Evolutionary conservation across 495 filamentous ascomycete genomes (phyloP).

Genomic region (Neurospora sp.): DNA sequence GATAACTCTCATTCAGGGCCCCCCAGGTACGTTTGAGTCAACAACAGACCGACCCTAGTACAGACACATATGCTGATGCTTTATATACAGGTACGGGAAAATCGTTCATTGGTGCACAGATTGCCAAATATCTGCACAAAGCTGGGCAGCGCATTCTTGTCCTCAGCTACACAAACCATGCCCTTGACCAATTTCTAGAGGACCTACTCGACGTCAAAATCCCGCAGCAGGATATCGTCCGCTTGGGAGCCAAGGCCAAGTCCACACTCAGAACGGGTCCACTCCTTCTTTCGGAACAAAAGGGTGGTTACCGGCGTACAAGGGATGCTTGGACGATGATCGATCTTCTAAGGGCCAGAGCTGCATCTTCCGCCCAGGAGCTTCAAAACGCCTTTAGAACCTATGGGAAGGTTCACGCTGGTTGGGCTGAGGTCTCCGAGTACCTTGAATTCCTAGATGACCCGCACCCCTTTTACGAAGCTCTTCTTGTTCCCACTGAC

Average conservation of each 20-base stretch:
- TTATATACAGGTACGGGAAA: conserved; percentile 59
- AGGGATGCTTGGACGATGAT: conserved; percentile 31
- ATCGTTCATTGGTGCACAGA: conserved; percentile 62
- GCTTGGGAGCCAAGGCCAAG: conserved; percentile 51
- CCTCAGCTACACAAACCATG: conserved; percentile 59
- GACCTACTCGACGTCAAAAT: conserved; percentile 57
- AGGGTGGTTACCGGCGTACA: conserved; percentile 14
- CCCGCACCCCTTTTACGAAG: conserved; percentile 45
- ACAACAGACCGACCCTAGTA: background rate
- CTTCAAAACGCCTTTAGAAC: conserved; percentile 7
- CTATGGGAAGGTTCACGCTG: background rate
- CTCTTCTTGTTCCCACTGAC: conserved; percentile 38
- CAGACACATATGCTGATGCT: background rate
- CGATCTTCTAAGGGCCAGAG: conserved; percentile 23
- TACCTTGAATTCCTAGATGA: conserved; percentile 52
- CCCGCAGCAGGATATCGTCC: conserved; percentile 41
- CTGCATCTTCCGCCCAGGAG: conserved; percentile 6
- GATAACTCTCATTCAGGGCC: conserved; percentile 63
- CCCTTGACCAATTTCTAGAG: conserved; percentile 65
- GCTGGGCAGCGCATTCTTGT: conserved; percentile 48
- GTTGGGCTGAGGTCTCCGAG: conserved; percentile 41
- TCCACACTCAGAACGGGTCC: conserved; percentile 38
- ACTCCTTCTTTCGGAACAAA: conserved; percentile 41
- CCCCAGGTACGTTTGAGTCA: conserved; percentile 47
- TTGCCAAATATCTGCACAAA: conserved; percentile 50